phyloP scores from a whole-genome alignment of 2,329 filamentous ascomycete species.

The Fusarium sp. region DNA sequence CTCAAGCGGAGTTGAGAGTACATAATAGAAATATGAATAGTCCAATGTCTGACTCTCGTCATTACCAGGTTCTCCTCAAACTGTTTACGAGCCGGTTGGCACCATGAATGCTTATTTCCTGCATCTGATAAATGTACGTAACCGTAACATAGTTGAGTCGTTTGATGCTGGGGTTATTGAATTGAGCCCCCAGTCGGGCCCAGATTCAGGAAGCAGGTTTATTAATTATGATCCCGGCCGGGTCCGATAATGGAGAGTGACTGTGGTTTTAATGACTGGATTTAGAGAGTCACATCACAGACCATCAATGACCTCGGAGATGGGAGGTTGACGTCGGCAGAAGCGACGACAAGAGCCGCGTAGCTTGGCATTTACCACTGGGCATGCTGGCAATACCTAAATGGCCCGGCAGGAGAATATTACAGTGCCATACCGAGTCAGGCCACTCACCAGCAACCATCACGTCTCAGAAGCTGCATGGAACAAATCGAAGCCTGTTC shows the following conservation, averaged over 20 bases:
- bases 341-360: conserved; percentile 27
- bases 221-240: conserved; percentile 1
- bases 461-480: conserved; percentile 25
- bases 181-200: conserved; percentile 2
- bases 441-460: conserved; percentile 2
- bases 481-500: conserved; percentile 34
- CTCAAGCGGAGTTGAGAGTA: conserved; percentile 31
- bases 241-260: conserved; percentile 24
- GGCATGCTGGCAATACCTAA: too few relatives aligned
- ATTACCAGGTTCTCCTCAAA: conserved; percentile 39
- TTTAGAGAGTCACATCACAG: conserved; percentile 11
- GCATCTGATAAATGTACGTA: conserved; percentile 24
- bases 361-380: too few relatives aligned
- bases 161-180: background rate
- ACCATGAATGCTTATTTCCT: conserved; percentile 39
- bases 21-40: conserved; percentile 29
- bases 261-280: conserved; percentile 12
- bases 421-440: conserved; percentile 11
- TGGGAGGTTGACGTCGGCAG: conserved; percentile 34
- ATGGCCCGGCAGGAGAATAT: conserved; percentile 15
- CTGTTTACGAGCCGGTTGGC: conserved; percentile 15
- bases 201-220: conserved; percentile 12
- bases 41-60: conserved; percentile 8
- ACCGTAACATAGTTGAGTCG: conserved; percentile 16
- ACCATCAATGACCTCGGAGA: conserved; percentile 17